These are phyloP conservation scores for Medicago truncatula DNA, from an alignment of 306 rosid genomes.

Conservation along the genomic window DNA sequence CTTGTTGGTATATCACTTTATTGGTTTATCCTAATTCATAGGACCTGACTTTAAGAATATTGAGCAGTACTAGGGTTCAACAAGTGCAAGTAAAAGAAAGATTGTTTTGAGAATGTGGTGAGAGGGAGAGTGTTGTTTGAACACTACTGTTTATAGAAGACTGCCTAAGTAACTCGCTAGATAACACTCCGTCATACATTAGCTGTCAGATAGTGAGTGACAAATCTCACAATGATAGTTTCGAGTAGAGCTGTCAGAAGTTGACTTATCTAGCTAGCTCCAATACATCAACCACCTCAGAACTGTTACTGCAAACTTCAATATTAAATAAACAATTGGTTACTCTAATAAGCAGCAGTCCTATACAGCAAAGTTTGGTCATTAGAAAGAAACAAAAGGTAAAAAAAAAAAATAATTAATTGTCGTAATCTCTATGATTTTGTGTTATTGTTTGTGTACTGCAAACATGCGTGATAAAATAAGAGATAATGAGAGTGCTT, in stretches of 20 bases:
- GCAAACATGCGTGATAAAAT: neutral
- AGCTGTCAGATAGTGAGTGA: neutral
- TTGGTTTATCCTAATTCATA: neutral
- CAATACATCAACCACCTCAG: neutral
- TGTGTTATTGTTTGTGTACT: neutral
- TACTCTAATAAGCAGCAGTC: neutral
- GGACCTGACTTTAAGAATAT: neutral
- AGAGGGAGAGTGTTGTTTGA: neutral
- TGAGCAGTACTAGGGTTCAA: neutral
- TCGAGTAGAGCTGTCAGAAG: neutral
- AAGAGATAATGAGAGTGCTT: neutral
- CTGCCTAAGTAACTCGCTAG: neutral
- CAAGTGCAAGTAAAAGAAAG: neutral
- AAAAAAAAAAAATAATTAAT: neutral
- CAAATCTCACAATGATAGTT: neutral
- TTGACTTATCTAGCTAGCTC: neutral
- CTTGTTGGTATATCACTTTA: neutral
- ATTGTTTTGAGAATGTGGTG: neutral
- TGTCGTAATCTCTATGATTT: neutral
- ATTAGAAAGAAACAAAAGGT: neutral
- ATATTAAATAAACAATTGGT: neutral
- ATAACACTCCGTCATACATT: neutral
- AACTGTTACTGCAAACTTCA: neutral
- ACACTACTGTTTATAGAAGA: neutral
- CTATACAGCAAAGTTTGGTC: neutral